A percentile compares a stretch with the other conserved stretches of the same genome.
Evolutionary conservation across 495 filamentous ascomycete genomes (phyloP).

Genomic region (Penicillium lividum): DNA sequence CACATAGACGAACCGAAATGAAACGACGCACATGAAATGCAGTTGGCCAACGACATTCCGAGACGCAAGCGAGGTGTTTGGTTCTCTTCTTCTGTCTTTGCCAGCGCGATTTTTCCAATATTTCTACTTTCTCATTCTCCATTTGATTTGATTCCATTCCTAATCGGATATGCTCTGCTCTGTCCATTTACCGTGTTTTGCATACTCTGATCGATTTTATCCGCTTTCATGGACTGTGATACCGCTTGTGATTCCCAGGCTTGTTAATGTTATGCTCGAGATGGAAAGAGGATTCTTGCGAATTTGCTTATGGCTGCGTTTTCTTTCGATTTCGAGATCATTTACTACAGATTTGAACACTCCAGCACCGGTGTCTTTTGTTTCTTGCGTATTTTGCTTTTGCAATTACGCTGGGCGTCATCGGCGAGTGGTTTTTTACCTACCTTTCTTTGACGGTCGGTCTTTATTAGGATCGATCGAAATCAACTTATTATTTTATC

Average conservation of each 20-base stretch:
- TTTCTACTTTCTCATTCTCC: slow-evolving; percentile 10
- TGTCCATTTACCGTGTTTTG: neutral
- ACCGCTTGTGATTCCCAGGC: slow-evolving; percentile 5
- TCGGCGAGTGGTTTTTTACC: neutral
- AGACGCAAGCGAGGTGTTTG: slow-evolving; percentile 36
- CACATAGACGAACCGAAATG: slow-evolving; percentile 36
- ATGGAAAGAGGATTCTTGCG: neutral
- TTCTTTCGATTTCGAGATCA: neutral
- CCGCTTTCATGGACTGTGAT: slow-evolving; percentile 7
- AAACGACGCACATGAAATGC: slow-evolving; percentile 33
- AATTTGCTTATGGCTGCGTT: neutral
- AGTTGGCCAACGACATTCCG: slow-evolving; percentile 29
- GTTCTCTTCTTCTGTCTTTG: slow-evolving; percentile 26
- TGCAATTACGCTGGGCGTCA: slow-evolving; percentile 1
- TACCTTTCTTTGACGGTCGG: neutral
- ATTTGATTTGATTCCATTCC: slow-evolving; percentile 10
- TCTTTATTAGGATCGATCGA: slow-evolving; percentile 1
- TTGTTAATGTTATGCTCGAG: neutral
- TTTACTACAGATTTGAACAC: slow-evolving; percentile 8
- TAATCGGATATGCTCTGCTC: slow-evolving; percentile 2
- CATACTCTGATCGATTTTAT: slow-evolving; percentile 8
- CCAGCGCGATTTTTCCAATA: slow-evolving; percentile 13
- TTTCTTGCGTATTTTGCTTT: slow-evolving; percentile 4
- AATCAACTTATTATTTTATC: neutral
- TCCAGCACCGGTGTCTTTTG: slow-evolving; percentile 5